Conservation (phyloP, 768 basidiomycete genomes). For the Russula compacta region DNA sequence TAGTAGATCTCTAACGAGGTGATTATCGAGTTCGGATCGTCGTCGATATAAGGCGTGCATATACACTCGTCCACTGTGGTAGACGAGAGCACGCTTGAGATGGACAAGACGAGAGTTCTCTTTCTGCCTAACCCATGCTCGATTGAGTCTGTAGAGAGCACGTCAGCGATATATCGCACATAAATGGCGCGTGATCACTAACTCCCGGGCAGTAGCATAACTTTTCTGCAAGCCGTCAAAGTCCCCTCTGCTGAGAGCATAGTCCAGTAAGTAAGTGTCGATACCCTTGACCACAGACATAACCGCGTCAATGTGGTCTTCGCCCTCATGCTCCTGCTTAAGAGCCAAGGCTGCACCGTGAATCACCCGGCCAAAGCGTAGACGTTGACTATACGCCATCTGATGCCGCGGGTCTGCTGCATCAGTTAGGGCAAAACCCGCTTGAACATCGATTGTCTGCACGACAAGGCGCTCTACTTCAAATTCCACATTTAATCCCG, state of each 20-base stretch:
- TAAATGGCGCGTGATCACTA: constrained; percentile 20
- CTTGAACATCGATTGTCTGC: constrained; percentile 53
- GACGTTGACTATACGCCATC: constrained; percentile 45
- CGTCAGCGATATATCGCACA: neutral
- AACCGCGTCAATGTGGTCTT: constrained; percentile 84
- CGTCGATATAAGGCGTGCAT: constrained; percentile 69
- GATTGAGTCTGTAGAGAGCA: constrained; percentile 41
- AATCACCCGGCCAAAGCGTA: constrained; percentile 57
- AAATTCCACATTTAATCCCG: constrained; percentile 48
- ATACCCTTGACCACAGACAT: constrained; percentile 62
- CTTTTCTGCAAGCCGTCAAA: constrained; percentile 61
- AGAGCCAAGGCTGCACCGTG: constrained; percentile 59
- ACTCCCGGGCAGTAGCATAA: constrained; percentile 56
- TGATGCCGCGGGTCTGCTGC: constrained; percentile 68
- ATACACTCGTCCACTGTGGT: constrained; percentile 67
- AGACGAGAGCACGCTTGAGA: constrained; percentile 69
- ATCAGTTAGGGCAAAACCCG: constrained; percentile 68
- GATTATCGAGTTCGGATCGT: constrained; percentile 67
- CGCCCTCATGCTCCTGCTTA: constrained; percentile 50
- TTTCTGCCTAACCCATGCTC: constrained; percentile 62
- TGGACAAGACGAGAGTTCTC: constrained; percentile 67
- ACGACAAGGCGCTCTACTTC: constrained; percentile 69
- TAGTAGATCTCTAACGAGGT: constrained; percentile 53
- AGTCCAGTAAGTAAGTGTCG: constrained; percentile 65
- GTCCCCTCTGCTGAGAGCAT: constrained; percentile 50